phyloP scores from a whole-genome alignment of 116 monocot genomes.

The Phalaenopsis hybrid region DNA sequence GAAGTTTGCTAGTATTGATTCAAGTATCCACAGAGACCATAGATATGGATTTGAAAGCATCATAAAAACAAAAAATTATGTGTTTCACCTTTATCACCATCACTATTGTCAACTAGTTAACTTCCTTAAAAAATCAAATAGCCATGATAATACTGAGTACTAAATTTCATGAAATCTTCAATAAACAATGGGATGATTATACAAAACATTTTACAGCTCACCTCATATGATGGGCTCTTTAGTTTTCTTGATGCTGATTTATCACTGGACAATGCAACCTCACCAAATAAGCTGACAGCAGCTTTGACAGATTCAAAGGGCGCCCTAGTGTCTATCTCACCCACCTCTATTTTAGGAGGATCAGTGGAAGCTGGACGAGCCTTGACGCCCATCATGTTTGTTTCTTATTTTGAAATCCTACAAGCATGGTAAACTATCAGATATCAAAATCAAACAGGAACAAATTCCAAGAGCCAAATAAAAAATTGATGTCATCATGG shows the following conservation, averaged over 20 bases:
- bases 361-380: conserved; percentile 32
- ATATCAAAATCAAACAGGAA: not conserved
- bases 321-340: conserved; percentile 86
- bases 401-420: conserved; percentile 3
- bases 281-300: conserved; percentile 81
- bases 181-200: not conserved
- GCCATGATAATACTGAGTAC: not conserved
- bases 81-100: not conserved
- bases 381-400: conserved; percentile 33
- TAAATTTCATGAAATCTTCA: not conserved
- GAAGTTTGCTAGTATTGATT: not conserved
- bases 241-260: conserved; percentile 37
- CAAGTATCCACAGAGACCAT: not conserved
- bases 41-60: not conserved
- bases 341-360: conserved; percentile 54
- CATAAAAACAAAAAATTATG: not conserved
- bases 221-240: conserved; percentile 48
- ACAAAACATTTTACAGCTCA: conserved; percentile 10
- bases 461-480: not conserved
- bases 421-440: not conserved
- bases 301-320: conserved; percentile 90
- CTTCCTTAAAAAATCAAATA: not conserved
- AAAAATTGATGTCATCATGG: not conserved
- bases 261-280: conserved; percentile 41
- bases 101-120: not conserved